Conservation (phyloP, 2,329 filamentous ascomycete species). For the Stagonosporopsis rhizophila region DNA sequence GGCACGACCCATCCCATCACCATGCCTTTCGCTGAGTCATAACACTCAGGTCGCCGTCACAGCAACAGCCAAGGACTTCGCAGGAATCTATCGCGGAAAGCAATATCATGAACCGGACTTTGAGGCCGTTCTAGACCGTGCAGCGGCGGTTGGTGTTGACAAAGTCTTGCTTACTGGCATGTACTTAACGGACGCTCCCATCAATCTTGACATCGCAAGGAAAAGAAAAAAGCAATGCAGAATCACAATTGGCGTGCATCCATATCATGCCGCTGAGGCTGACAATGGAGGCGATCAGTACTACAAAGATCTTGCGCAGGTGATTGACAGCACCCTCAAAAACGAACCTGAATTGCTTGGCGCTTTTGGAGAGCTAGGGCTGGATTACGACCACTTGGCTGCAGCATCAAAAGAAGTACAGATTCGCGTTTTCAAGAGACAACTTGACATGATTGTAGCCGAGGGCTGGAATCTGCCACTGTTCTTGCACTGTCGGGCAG, state of each 20-base stretch:
- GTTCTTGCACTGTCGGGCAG: conserved; percentile 53
- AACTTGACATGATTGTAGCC: conserved; percentile 51
- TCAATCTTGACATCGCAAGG: conserved; percentile 33
- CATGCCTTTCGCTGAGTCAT: conserved; percentile 1
- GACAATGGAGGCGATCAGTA: conserved; percentile 41
- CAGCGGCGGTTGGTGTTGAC: conserved; percentile 51
- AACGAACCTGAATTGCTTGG: conserved; percentile 40
- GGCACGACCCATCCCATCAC: neutral
- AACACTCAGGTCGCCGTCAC: conserved; percentile 41
- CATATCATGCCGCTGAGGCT: conserved; percentile 58
- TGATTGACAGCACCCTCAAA: conserved; percentile 27
- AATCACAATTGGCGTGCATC: conserved; percentile 59
- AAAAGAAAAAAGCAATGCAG: conserved; percentile 44
- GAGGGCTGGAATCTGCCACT: conserved; percentile 48
- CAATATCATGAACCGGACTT: conserved; percentile 58
- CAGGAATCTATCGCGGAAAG: conserved; percentile 60
- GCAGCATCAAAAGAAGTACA: conserved; percentile 54
- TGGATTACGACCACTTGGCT: conserved; percentile 59
- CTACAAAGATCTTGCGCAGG: conserved; percentile 33
- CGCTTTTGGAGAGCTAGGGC: conserved; percentile 59
- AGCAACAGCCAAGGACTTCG: conserved; percentile 52
- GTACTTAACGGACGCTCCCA: conserved; percentile 52
- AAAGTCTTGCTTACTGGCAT: conserved; percentile 50
- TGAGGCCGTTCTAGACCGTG: conserved; percentile 52
- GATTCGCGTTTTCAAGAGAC: conserved; percentile 50